Evolutionary conservation across 345 rosid genomes (phyloP), one percentile per base, ranked within the genome.

Genomic region (Pugionium dolabratum): DNA sequence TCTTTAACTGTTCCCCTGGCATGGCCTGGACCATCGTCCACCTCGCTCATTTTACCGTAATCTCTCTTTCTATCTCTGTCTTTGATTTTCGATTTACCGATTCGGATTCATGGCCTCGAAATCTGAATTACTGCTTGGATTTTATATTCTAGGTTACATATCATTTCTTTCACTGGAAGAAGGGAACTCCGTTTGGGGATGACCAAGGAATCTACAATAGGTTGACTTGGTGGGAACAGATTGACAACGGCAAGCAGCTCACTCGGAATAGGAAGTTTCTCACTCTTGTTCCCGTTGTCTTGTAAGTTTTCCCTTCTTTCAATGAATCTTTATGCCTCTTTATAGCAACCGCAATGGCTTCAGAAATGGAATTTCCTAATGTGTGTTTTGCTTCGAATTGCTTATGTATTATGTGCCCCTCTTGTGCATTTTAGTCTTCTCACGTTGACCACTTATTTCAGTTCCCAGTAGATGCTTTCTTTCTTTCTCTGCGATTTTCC

Each of bases 161-260:
- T 68, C 96, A 82, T 34, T 83, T 77, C 66, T 89, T 89, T 37
- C 96, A 86, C 62, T 85, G 93, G 93, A 85, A 85, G 83, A 86
- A 86, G 71, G 94, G 94, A 64, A 62, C 87, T 1, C 95, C 95
- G 0, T 88, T 88, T 52, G 82, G 81, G 7, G 95, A 88, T 66
- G 95, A 88, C 50, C 91, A 85, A 62, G 91, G 95, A 8, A 82
- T 88, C 78, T 85, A 85, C 81, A 88, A 88, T 30, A 43, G 80
- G 49, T 58, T 88, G 74, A 88, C 91, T 37, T 88, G 91, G 95
- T 85, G 91, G 91, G 95, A 88, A 70, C 95, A 88, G 77, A 82
- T 88, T 29, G 95, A 85, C 48, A 88, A 48, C 46, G 96, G 96
- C 69, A 89, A 89, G 78, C 94, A 89, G 69, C 91, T 89, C 56